These are phyloP conservation scores for Stephanodiscus minutulus DNA, from an alignment of 108 stramenopile genomes.

Conservation along the genomic window DNA sequence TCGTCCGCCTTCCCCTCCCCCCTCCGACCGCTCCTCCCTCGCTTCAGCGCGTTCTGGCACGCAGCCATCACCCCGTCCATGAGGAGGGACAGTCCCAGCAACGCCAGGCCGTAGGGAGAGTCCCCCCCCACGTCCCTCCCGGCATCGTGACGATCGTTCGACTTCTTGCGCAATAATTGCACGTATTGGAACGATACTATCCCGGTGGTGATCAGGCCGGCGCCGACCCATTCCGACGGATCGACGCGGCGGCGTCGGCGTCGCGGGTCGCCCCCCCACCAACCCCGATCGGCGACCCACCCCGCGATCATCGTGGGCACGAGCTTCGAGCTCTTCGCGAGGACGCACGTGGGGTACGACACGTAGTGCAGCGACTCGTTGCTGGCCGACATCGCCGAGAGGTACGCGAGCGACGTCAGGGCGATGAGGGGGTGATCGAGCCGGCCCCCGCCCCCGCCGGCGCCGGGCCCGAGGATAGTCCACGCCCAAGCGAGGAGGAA, in stretches of 20 bases:
- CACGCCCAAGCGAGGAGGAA: conserved; percentile 64
- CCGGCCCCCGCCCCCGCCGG: no score
- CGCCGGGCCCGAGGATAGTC: conserved; percentile 45
- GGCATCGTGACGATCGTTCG: no score
- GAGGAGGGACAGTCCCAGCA: conserved; percentile 61
- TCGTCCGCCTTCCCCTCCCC: no score
- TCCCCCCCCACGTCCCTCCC: conserved; percentile 21
- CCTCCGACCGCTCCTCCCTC: background rate
- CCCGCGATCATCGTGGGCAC: conserved; percentile 92
- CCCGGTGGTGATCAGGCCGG: conserved; percentile 71
- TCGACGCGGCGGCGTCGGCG: no score
- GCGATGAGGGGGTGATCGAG: conserved; percentile 55
- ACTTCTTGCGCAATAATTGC: conserved; percentile 53
- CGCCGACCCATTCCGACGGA: conserved; percentile 74
- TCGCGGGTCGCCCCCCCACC: conserved; percentile 22
- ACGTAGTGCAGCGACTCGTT: conserved; percentile 86
- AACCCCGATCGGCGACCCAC: conserved; percentile 57
- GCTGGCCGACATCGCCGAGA: conserved; percentile 76
- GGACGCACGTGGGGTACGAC: conserved; percentile 89
- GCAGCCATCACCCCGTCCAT: conserved; percentile 83
- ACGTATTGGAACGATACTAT: conserved; percentile 77
- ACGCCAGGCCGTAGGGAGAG: conserved; percentile 68
- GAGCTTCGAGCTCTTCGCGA: conserved; percentile 94
- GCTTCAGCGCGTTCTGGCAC: conserved; percentile 75
- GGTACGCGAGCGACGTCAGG: conserved; percentile 59